Percentiles rank a stretch among this genome's conserved stretches.
Evolutionary conservation across 2,329 filamentous ascomycete species (phyloP).

Genomic region (Mycosphaerelloides madeirae): DNA sequence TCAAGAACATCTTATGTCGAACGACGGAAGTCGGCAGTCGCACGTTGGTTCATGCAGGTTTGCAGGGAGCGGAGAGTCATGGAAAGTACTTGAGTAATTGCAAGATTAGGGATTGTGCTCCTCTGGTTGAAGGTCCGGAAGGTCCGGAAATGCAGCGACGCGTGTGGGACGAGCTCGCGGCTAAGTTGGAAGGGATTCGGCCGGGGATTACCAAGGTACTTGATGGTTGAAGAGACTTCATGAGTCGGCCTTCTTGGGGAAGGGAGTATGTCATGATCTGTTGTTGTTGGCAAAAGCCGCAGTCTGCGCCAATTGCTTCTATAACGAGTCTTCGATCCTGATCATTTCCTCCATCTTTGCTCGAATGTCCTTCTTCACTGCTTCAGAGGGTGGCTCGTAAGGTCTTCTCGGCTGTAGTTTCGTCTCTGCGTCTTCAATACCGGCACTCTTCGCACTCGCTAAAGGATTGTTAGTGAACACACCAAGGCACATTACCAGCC

Average conservation of each 20-base stretch:
- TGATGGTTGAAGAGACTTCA: background rate
- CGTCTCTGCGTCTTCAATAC: slow-evolving; percentile 55
- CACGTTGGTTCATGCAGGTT: slow-evolving; percentile 38
- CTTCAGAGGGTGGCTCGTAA: slow-evolving; percentile 49
- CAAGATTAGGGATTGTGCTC: slow-evolving; percentile 19
- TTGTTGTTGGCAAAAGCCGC: too few relatives aligned
- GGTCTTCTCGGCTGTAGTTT: slow-evolving; percentile 57
- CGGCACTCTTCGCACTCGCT: slow-evolving; percentile 53
- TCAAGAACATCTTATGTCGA: slow-evolving; percentile 27
- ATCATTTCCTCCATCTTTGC: slow-evolving; percentile 39
- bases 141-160: slow-evolving; percentile 34
- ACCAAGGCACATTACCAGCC: too few relatives aligned
- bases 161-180: slow-evolving; percentile 39
- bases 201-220: slow-evolving; percentile 28
- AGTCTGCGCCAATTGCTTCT: background rate
- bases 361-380: slow-evolving; percentile 41
- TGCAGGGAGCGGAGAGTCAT: slow-evolving; percentile 34
- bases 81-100: slow-evolving; percentile 40
- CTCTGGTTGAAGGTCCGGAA: slow-evolving; percentile 35
- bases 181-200: slow-evolving; percentile 37
- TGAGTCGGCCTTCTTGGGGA: too few relatives aligned
- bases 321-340: slow-evolving; percentile 37
- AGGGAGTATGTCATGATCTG: too few relatives aligned
- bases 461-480: too few relatives aligned
- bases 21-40: slow-evolving; percentile 38